Conservation (phyloP, 257 asterid species). For the Penstemon eatonii region DNA sequence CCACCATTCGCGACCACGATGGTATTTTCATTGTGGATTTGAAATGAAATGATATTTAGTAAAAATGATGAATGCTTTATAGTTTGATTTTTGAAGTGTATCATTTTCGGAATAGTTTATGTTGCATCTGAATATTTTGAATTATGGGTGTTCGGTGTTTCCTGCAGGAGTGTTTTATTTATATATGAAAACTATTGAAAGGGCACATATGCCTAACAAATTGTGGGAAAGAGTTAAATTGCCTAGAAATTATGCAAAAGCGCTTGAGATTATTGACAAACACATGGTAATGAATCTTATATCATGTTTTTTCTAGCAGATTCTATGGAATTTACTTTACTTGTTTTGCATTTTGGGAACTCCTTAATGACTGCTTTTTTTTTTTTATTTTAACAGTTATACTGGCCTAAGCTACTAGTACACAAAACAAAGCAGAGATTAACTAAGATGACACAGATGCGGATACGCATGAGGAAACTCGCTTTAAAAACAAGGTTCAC, state of each 20-base stretch:
- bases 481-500: slow-evolving; percentile 86
- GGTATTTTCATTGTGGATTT: slow-evolving; percentile 39
- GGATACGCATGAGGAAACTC: slow-evolving; percentile 95
- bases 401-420: slow-evolving; percentile 89
- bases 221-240: slow-evolving; percentile 95
- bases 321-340: background rate
- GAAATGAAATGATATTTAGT: background rate
- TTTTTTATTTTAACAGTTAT: slow-evolving; percentile 46
- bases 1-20: slow-evolving; percentile 85
- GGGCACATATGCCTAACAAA: slow-evolving; percentile 97
- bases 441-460: slow-evolving; percentile 98
- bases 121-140: slow-evolving; percentile 5
- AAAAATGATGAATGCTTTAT: background rate
- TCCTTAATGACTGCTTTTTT: slow-evolving; percentile 2
- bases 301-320: background rate
- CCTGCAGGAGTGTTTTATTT: slow-evolving; percentile 82
- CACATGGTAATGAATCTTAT: slow-evolving; percentile 62
- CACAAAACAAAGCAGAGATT: slow-evolving; percentile 92
- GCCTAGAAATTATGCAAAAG: slow-evolving; percentile 86
- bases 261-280: slow-evolving; percentile 90
- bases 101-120: background rate
- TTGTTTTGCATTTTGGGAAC: background rate
- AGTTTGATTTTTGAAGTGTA: background rate
- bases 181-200: slow-evolving; percentile 96
- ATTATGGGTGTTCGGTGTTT: slow-evolving; percentile 19